phyloP scores from a whole-genome alignment of 2,329 filamentous ascomycete species.

The Cordyceps fumosorosea region DNA sequence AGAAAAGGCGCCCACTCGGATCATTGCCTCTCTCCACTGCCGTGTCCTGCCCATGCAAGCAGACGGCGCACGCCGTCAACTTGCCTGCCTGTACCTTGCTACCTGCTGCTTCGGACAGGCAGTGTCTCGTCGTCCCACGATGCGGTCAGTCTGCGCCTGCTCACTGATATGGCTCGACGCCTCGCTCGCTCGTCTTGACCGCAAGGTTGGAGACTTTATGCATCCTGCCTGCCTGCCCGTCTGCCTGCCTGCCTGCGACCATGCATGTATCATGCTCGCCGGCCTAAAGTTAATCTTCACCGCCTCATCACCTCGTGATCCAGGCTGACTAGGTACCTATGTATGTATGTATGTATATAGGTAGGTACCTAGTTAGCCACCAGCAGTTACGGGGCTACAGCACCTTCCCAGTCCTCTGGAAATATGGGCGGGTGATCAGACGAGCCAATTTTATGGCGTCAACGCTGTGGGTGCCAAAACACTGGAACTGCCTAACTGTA shows the following conservation, averaged over 20 bases:
- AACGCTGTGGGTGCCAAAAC: not conserved
- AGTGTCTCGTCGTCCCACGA: not conserved
- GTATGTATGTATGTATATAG: too few relatives aligned
- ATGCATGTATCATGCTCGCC: not conserved
- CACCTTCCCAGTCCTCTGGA: not conserved
- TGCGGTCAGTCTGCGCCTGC: not conserved
- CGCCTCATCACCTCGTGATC: constrained; percentile 7
- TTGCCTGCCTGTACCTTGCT: too few relatives aligned
- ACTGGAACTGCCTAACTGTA: too few relatives aligned
- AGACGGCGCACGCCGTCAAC: not conserved
- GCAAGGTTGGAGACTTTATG: not conserved
- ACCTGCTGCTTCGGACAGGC: too few relatives aligned
- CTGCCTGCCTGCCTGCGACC: not conserved
- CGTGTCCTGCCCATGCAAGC: too few relatives aligned
- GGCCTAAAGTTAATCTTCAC: not conserved
- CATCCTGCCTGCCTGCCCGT: not conserved
- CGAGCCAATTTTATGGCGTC: not conserved
- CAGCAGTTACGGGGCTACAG: too few relatives aligned
- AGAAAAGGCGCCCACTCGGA: too few relatives aligned
- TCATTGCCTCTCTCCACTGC: too few relatives aligned
- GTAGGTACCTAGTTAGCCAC: too few relatives aligned
- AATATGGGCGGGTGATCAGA: not conserved
- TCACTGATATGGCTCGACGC: too few relatives aligned
- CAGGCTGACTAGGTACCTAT: not conserved
- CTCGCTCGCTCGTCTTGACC: not conserved